phyloP scores from a whole-genome alignment of 306 rosid species.

The Cucumis sativus region Cucumber_9930_V3 NC_026657.2:35257001-35257500 shows the following conservation, averaged over 20 bases:
- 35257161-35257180: constrained; percentile 82
- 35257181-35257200: not conserved
- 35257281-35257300: constrained; percentile 42
- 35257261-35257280: not conserved
- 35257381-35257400: constrained; percentile 95
- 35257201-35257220: not conserved
- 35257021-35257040: not conserved
- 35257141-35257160: constrained; percentile 85
- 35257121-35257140: constrained; percentile 79
- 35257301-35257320: constrained; percentile 82
- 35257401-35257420: constrained; percentile 26
- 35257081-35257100: constrained; percentile 60
- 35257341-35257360: constrained; percentile 80
- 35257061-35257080: not conserved
- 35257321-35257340: constrained; percentile 74
- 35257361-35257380: constrained; percentile 80
- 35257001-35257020: not conserved
- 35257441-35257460: not conserved
- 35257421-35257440: not conserved
- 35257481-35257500: not conserved
- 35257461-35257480: not conserved
- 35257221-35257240: not conserved
- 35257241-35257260: not conserved
- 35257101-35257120: constrained; percentile 59
- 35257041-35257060: not conserved